A percentile compares a stretch with the other conserved stretches of the same genome.
Evolutionary conservation across 2,329 filamentous ascomycete species (phyloP).

Genomic region (Fusarium oxysporum): DNA sequence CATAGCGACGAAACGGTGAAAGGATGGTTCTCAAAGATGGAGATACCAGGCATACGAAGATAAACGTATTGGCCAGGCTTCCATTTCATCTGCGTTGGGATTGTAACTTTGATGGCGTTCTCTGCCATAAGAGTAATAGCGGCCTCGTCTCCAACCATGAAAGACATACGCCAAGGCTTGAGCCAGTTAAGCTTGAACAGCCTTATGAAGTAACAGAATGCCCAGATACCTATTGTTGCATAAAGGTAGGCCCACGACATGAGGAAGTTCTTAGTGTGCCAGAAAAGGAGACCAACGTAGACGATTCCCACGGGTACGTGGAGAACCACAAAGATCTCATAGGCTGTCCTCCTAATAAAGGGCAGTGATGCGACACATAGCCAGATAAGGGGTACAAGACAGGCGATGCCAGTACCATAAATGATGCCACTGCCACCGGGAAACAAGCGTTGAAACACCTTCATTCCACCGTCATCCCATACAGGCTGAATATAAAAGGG

Average conservation of each 20-base stretch:
- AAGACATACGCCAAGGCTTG: slow-evolving; percentile 81
- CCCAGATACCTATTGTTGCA: slow-evolving; percentile 83
- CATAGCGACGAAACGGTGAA: slow-evolving; percentile 95
- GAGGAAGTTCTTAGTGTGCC: slow-evolving; percentile 94
- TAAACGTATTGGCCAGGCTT: slow-evolving; percentile 95
- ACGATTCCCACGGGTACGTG: slow-evolving; percentile 85
- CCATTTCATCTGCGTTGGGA: slow-evolving; percentile 94
- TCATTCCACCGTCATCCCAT: slow-evolving; percentile 81
- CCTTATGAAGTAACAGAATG: slow-evolving; percentile 77
- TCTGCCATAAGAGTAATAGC: slow-evolving; percentile 90
- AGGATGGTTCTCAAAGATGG: slow-evolving; percentile 90
- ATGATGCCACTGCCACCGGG: slow-evolving; percentile 73
- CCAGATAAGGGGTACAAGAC: slow-evolving; percentile 82
- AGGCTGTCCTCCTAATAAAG: slow-evolving; percentile 79
- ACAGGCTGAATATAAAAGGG: slow-evolving; percentile 92
- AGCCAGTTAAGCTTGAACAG: slow-evolving; percentile 92
- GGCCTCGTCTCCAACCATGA: slow-evolving; percentile 90
- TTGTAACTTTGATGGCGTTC: slow-evolving; percentile 94
- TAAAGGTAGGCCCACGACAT: slow-evolving; percentile 91
- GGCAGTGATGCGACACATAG: slow-evolving; percentile 88
- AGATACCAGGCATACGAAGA: slow-evolving; percentile 92
- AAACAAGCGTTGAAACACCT: slow-evolving; percentile 78
- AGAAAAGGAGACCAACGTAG: slow-evolving; percentile 89
- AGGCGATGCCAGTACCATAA: slow-evolving; percentile 88
- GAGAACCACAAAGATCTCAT: slow-evolving; percentile 85